A percentile compares a stretch with the other conserved stretches of the same genome.
These are phyloP conservation scores for Kurtzmaniella quercitrusa DNA, from an alignment of 1,139 yeast genomes.

Conservation along the genomic window DNA sequence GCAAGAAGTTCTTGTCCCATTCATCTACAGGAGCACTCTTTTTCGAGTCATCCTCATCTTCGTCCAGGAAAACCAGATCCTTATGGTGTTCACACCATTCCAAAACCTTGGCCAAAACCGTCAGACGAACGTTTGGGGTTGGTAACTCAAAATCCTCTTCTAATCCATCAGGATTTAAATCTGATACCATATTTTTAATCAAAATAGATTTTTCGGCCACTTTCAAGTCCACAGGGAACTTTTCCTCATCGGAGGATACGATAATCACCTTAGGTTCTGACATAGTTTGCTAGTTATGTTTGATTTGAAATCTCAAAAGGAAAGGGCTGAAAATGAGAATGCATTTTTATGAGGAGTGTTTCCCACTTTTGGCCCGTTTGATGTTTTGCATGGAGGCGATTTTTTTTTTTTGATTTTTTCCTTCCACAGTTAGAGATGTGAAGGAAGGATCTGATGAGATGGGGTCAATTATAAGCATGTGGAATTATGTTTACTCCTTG, in stretches of 20 bases:
- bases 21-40: conserved; percentile 85
- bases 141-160: conserved; percentile 80
- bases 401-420: too few species aligned
- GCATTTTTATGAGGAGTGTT: too few species aligned
- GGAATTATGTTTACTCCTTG: too few species aligned
- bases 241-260: conserved; percentile 71
- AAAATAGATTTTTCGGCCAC: conserved; percentile 89
- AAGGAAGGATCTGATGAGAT: too few species aligned
- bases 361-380: too few species aligned
- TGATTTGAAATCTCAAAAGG: not conserved
- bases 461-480: too few species aligned
- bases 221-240: conserved; percentile 69
- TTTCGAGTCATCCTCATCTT: conserved; percentile 77
- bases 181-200: conserved; percentile 87
- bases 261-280: conserved; percentile 50
- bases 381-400: too few species aligned
- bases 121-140: conserved; percentile 82
- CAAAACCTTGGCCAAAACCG: conserved; percentile 84
- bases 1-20: conserved; percentile 95
- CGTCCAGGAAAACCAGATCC: conserved; percentile 70
- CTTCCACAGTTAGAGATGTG: too few species aligned
- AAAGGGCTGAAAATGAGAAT: too few species aligned
- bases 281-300: conserved; percentile 9
- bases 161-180: conserved; percentile 60
- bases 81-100: conserved; percentile 98